phyloP scores from a whole-genome alignment of 495 filamentous ascomycete species.

The Melanomma pulvis-pyrius region DNA sequence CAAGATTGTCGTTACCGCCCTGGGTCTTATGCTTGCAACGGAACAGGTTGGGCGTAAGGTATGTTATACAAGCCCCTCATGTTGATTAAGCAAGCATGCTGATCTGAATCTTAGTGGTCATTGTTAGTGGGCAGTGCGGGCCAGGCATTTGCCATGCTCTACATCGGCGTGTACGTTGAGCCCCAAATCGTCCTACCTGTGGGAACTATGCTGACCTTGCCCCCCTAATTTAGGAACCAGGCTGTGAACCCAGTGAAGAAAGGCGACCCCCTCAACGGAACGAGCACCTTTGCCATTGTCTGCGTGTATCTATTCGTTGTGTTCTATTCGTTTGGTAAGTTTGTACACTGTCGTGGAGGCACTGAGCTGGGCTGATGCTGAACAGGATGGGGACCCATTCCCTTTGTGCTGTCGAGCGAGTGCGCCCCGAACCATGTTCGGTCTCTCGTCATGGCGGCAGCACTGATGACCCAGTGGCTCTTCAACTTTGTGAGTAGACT shows the following conservation, averaged over 20 bases:
- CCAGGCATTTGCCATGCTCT: conserved; percentile 40
- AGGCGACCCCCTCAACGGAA: conserved; percentile 36
- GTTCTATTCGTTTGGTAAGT: conserved; percentile 68
- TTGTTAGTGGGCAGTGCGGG: conserved; percentile 29
- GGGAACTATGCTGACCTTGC: neutral
- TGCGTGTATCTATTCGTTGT: conserved; percentile 75
- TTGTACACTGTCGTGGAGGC: neutral
- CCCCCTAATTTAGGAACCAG: too few relatives aligned
- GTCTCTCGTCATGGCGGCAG: conserved; percentile 43
- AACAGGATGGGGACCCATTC: conserved; percentile 69
- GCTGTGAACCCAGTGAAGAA: conserved; percentile 30
- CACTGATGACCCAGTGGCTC: conserved; percentile 71
- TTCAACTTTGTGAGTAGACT: conserved; percentile 65
- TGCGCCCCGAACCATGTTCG: conserved; percentile 35
- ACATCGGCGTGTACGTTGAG: conserved; percentile 33
- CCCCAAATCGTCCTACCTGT: neutral
- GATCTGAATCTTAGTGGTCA: conserved; percentile 27
- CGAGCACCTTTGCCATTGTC: conserved; percentile 29
- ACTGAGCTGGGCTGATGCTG: conserved; percentile 1
- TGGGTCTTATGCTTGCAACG: conserved; percentile 37
- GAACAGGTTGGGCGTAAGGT: conserved; percentile 39
- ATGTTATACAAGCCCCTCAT: neutral
- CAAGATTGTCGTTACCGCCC: conserved; percentile 32
- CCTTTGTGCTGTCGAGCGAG: conserved; percentile 48
- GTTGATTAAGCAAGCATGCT: conserved; percentile 34